Evolutionary conservation across 805 yeast species (phyloP).

Genomic region (Starmera amethionina): DNA sequence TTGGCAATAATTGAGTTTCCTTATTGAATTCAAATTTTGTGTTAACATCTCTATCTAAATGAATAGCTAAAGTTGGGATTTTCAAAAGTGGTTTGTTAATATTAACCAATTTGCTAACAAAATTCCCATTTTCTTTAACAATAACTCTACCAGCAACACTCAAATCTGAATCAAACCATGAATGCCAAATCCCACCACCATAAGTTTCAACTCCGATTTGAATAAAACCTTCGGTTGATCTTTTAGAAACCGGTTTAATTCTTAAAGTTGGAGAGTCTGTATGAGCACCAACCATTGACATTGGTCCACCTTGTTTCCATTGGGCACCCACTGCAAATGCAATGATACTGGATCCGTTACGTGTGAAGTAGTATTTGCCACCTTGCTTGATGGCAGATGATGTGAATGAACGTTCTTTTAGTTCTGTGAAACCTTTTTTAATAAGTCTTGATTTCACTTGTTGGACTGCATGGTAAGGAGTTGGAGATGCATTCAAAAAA

Average conservation of each 20-base stretch:
- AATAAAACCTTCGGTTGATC: conserved; percentile 59
- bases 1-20: conserved; percentile 79
- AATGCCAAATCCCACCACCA: conserved; percentile 94
- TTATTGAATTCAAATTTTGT: conserved; percentile 79
- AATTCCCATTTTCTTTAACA: conserved; percentile 40
- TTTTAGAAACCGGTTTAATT: conserved; percentile 78
- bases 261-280: conserved; percentile 90
- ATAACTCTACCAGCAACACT: conserved; percentile 88
- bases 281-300: conserved; percentile 90
- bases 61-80: conserved; percentile 93
- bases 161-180: conserved; percentile 95
- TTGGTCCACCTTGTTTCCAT: conserved; percentile 70
- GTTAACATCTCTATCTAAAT: conserved; percentile 69
- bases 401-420: conserved; percentile 71
- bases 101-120: conserved; percentile 62
- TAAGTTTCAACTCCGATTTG: conserved; percentile 92
- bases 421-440: conserved; percentile 59
- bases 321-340: conserved; percentile 76
- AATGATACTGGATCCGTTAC: conserved; percentile 82
- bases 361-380: conserved; percentile 73
- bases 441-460: conserved; percentile 45
- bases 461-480: conserved; percentile 89
- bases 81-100: conserved; percentile 77
- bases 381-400: conserved; percentile 38
- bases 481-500: conserved; percentile 78